Evolutionary conservation across 225 moss, liverwort and hornwort genomes (phyloP).

Genomic region (Pseudisothecium myosuroides): DNA sequence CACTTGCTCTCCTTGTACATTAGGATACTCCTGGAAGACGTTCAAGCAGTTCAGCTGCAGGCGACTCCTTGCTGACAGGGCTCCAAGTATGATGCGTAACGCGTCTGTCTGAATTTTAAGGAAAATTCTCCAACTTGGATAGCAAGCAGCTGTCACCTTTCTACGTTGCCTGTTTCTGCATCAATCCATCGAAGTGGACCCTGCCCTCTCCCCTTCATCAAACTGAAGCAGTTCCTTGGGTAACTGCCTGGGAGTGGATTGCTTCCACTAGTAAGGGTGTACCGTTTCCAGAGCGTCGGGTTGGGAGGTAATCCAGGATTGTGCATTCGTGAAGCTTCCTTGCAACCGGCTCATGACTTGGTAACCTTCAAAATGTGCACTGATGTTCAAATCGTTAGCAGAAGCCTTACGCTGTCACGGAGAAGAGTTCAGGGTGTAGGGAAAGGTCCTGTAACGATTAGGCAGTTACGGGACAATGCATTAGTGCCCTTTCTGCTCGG

Average conservation of each 20-base stretch:
- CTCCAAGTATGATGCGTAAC: neutral
- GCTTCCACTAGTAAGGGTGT: neutral
- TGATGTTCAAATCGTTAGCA: neutral
- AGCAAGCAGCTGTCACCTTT: neutral
- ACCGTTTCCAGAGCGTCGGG: neutral
- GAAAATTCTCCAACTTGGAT: neutral
- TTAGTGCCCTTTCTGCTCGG: neutral
- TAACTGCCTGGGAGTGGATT: neutral
- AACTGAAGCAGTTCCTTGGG: neutral
- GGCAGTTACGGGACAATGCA: neutral
- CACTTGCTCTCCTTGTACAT: neutral
- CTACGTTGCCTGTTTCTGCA: neutral
- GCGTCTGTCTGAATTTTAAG: neutral
- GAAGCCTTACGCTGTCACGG: neutral
- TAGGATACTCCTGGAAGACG: neutral
- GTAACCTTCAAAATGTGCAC: neutral
- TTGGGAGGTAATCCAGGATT: neutral
- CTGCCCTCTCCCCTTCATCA: neutral
- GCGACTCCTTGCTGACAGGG: neutral
- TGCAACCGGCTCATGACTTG: neutral
- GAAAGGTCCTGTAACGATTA: neutral
- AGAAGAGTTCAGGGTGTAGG: neutral
- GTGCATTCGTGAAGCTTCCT: neutral
- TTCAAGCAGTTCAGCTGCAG: neutral
- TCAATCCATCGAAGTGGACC: neutral